phyloP scores from a whole-genome alignment of 345 rosid genomes.

The Eucalyptus pauciflora region DNA sequence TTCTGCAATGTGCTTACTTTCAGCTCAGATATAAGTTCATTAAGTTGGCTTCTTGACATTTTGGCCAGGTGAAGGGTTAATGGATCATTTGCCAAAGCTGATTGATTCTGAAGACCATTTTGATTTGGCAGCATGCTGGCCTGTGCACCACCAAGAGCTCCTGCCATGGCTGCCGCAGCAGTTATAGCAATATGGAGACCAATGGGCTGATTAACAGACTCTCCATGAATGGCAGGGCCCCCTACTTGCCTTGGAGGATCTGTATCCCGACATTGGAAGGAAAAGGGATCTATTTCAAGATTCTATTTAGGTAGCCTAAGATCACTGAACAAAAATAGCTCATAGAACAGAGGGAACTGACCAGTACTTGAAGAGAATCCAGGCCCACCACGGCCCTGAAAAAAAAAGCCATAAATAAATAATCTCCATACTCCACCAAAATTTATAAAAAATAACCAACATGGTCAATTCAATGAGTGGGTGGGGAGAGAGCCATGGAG shows the following conservation, averaged over 20 bases:
- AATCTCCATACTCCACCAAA: neutral
- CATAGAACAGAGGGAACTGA: constrained; percentile 14
- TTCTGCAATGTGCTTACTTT: constrained; percentile 35
- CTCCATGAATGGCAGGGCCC: constrained; percentile 31
- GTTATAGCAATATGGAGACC: constrained; percentile 72
- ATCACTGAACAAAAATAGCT: neutral
- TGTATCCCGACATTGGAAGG: neutral
- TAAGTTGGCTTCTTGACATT: constrained; percentile 81
- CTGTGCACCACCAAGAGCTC: constrained; percentile 72
- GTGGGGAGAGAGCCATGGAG: neutral
- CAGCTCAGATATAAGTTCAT: constrained; percentile 61
- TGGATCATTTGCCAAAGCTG: constrained; percentile 63
- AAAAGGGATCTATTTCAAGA: neutral
- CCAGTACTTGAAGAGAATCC: constrained; percentile 47
- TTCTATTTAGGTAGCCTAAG: neutral
- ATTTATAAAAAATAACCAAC: neutral
- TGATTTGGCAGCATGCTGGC: constrained; percentile 36
- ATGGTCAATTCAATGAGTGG: neutral
- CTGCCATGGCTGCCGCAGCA: constrained; percentile 72
- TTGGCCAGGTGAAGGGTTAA: constrained; percentile 83
- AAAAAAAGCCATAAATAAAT: neutral
- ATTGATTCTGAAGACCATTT: constrained; percentile 30
- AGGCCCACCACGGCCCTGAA: constrained; percentile 94
- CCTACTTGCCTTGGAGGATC: constrained; percentile 60
- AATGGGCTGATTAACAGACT: constrained; percentile 59